Percentiles rank a stretch among this genome's conserved stretches.
Conservation (phyloP, 2,329 filamentous ascomycete genomes). For the Scorias spongiosa region DNA sequence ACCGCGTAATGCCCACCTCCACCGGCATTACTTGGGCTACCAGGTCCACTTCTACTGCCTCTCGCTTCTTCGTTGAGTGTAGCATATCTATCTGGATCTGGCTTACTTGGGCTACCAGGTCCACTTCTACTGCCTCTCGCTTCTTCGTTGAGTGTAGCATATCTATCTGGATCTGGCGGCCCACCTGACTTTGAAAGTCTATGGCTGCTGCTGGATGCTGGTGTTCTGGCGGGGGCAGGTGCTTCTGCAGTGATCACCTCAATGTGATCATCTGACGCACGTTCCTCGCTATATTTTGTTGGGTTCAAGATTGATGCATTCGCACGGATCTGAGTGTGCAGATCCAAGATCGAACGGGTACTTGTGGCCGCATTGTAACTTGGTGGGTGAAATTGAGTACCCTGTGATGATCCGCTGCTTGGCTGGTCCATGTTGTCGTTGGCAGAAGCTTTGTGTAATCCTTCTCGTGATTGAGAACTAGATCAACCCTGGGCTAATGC, state of each 20-base stretch:
- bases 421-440: background rate
- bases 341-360: conserved; percentile 3
- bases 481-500: too few species aligned
- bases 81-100: too few species aligned
- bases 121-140: background rate
- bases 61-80: background rate
- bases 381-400: background rate
- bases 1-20: background rate
- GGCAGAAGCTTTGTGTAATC: too few species aligned
- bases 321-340: conserved; percentile 4
- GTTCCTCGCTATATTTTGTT: background rate
- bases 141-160: background rate
- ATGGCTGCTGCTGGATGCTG: background rate
- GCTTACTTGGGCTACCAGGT: background rate
- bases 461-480: too few species aligned
- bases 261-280: conserved; percentile 2
- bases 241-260: conserved; percentile 3
- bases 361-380: background rate
- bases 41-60: background rate
- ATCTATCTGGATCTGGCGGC: background rate
- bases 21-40: background rate
- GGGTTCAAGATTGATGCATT: conserved; percentile 2
- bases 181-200: background rate
- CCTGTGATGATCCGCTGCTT: background rate
- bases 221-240: background rate